Evolutionary conservation across 495 filamentous ascomycete genomes (phyloP), one percentile per base, ranked within the genome.

Genomic region (Hyaloscypha variabilis): DNA sequence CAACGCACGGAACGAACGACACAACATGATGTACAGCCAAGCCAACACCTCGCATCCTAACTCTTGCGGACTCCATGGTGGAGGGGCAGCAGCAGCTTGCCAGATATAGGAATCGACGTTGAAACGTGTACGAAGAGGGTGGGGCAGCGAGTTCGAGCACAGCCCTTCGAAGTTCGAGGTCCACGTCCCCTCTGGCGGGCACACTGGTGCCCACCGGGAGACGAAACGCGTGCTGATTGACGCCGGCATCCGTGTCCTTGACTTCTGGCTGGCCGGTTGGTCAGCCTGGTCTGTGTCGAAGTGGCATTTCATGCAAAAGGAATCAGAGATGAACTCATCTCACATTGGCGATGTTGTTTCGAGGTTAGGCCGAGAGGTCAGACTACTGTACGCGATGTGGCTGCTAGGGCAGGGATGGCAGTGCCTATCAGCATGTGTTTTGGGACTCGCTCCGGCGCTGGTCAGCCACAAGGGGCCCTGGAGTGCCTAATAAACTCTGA

Each of bases 171-270:
- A 10, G 14, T 14, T n/a, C n/a, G n/a, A n/a, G n/a, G n/a, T n/a
- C n/a, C n/a, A n/a, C n/a, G n/a, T n/a, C n/a, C n/a, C n/a, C n/a
- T n/a, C n/a, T 14, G 17, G 1, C 25, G 10, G 26, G 6, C 11
- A n/a, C 23, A 34, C 25, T 34, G n/a, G n/a, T 8, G 26, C 17
- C 8, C 25, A 13, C 29, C 51, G 51, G 54, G 26, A 57, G 25
- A 10, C 57, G 57, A 59, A 59, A 59, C 34, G 34, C n/a, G 30
- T 25, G 34, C 21, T 59, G 57, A 59, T 59, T 59, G 57, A 46
- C 34, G 46, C 19, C 8, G n/a, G 21, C 21, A 46, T 59, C 34
- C n/a, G 57, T 59, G 31, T 14, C 25, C 31, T n/a, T n/a, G n/a
- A n/a, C n/a, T n/a, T n/a, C n/a, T n/a, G n/a, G n/a, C n/a, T 59